Conservation (phyloP, 164 flowering plant species). For the Kalanchoe fedtschenkoi region DNA sequence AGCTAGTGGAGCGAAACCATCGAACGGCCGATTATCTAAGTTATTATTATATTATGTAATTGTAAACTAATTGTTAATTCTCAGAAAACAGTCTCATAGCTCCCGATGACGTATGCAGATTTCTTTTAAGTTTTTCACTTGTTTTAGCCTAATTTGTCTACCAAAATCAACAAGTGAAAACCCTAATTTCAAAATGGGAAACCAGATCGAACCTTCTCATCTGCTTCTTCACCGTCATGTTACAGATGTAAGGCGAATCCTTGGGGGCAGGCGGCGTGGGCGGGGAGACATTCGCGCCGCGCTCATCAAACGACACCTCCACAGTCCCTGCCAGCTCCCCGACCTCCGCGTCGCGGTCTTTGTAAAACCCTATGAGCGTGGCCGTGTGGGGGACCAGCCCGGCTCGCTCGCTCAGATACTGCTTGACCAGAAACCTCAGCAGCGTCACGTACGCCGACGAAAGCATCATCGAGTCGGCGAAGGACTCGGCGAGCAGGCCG, state of each 20-base stretch:
- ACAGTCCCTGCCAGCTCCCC: conserved; percentile 73
- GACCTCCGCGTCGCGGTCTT: conserved; percentile 26
- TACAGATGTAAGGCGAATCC: conserved; percentile 72
- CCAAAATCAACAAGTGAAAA: not conserved
- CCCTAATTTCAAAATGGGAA: not conserved
- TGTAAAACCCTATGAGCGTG: conserved; percentile 65
- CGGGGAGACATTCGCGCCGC: conserved; percentile 63
- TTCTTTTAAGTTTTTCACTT: too few species aligned
- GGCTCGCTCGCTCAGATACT: conserved; percentile 71
- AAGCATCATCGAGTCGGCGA: conserved; percentile 66
- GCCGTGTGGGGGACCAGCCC: conserved; percentile 56
- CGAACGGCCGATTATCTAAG: too few species aligned
- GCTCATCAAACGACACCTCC: conserved; percentile 59
- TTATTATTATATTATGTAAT: too few species aligned
- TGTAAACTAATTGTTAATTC: too few species aligned
- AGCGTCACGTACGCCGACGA: conserved; percentile 36
- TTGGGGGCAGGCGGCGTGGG: conserved; percentile 73
- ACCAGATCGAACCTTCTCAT: conserved; percentile 51
- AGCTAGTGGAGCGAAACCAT: too few species aligned
- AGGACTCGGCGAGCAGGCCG: conserved; percentile 61
- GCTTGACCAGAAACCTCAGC: conserved; percentile 58
- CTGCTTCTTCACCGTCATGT: conserved; percentile 67
- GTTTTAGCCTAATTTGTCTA: not conserved
- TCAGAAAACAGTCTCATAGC: too few species aligned
- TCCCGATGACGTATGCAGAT: too few species aligned